Conservation (phyloP, 228 moss, liverwort and hornwort genomes). For the Sphagnum magellanicum region DNA sequence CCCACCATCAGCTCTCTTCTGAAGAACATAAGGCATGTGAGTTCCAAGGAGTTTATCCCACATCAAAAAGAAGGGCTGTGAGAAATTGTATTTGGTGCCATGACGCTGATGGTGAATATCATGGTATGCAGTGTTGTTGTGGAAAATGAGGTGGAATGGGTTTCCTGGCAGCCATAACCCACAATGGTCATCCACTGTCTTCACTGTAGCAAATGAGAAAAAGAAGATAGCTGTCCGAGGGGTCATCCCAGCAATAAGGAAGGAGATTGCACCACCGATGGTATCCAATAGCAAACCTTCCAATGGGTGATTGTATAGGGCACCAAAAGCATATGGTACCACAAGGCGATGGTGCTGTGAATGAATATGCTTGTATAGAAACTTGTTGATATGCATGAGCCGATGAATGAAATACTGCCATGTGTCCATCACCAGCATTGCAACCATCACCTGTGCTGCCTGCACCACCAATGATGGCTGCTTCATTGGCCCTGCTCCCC, state of each 20-base stretch:
- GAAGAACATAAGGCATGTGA: conserved; percentile 71
- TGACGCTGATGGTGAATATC: conserved; percentile 94
- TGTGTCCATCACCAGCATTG: conserved; percentile 89
- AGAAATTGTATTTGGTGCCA: conserved; percentile 92
- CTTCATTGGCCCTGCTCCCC: conserved; percentile 9
- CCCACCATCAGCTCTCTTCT: conserved; percentile 78
- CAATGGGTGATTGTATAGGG: conserved; percentile 88
- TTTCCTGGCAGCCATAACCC: conserved; percentile 90
- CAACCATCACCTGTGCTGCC: conserved; percentile 54
- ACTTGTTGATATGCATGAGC: conserved; percentile 91
- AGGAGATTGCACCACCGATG: conserved; percentile 74
- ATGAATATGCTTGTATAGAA: conserved; percentile 83
- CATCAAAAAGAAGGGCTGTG: conserved; percentile 87
- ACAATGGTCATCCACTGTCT: conserved; percentile 95
- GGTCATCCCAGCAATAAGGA: conserved; percentile 84
- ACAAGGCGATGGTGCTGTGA: conserved; percentile 84
- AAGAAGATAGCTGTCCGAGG: conserved; percentile 87
- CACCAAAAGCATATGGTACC: conserved; percentile 87
- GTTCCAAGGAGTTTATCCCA: conserved; percentile 91
- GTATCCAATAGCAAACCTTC: conserved; percentile 89
- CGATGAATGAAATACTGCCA: conserved; percentile 98
- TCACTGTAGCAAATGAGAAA: conserved; percentile 88
- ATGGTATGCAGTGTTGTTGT: conserved; percentile 96
- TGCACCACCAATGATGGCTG: conserved; percentile 44
- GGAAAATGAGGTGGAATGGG: conserved; percentile 71